Evolutionary conservation across 176 grass and related monocot genomes (phyloP).

Genomic region (Oryza meridionalis): DNA sequence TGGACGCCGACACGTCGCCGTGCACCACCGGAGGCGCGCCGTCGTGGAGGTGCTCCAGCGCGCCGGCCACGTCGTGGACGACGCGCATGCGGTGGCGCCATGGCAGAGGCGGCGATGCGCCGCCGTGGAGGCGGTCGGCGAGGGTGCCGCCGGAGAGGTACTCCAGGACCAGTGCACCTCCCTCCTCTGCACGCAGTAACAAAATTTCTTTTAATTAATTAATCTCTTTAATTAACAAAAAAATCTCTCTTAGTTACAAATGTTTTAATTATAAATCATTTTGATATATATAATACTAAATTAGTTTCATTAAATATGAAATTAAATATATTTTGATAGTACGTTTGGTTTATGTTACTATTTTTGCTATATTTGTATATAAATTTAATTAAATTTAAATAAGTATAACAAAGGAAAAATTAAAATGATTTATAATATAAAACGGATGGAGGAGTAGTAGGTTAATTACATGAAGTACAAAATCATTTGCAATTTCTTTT

Average conservation of each 20-base stretch:
- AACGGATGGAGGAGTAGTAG: too few relatives aligned
- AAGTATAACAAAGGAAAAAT: too few relatives aligned
- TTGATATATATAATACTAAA: too few relatives aligned
- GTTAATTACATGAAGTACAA: neutral
- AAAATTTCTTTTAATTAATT: neutral
- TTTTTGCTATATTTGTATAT: too few relatives aligned
- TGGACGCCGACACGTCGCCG: constrained; percentile 82
- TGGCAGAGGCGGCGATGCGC: constrained; percentile 20
- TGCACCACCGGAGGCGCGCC: constrained; percentile 61
- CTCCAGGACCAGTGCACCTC: constrained; percentile 79
- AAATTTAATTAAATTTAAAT: too few relatives aligned
- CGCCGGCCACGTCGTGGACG: constrained; percentile 68
- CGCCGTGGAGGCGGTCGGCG: constrained; percentile 54
- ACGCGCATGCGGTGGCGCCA: constrained; percentile 68
- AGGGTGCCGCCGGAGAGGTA: constrained; percentile 78
- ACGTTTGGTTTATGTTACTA: too few relatives aligned
- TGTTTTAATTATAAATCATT: too few relatives aligned
- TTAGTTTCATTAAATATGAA: too few relatives aligned
- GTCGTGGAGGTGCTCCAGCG: constrained; percentile 81
- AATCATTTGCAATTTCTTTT: neutral
- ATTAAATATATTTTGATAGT: too few relatives aligned
- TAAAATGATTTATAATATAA: too few relatives aligned
- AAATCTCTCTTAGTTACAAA: neutral
- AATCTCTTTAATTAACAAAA: neutral
- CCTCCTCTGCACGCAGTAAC: constrained; percentile 56